Percentiles rank a stretch among this genome's conserved stretches.
Evolutionary conservation across 2,329 filamentous ascomycete species (phyloP).

Genomic region (Aspergillus alliaceus): DNA sequence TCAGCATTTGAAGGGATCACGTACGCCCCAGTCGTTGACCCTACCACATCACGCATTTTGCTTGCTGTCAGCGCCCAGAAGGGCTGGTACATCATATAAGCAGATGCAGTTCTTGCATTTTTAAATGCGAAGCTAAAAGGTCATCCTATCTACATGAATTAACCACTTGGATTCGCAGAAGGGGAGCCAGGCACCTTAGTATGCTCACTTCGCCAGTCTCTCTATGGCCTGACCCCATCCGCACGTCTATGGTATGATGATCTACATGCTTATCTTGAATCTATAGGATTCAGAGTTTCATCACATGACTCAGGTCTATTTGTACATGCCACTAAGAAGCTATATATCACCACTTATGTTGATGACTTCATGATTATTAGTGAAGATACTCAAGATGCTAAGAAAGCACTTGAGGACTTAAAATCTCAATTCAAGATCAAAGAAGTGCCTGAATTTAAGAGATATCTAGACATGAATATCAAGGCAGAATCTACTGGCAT

Average conservation of each 20-base stretch:
- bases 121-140: not conserved
- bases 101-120: slow-evolving; percentile 1
- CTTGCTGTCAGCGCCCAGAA: not conserved
- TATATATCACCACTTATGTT: too few relatives aligned
- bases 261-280: too few relatives aligned
- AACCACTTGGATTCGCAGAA: not conserved
- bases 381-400: not conserved
- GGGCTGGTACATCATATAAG: not conserved
- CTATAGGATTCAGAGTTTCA: too few relatives aligned
- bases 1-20: slow-evolving; percentile 1
- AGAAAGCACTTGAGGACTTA: not conserved
- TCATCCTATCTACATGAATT: not conserved
- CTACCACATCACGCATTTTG: not conserved
- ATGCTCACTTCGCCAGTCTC: not conserved
- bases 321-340: too few relatives aligned
- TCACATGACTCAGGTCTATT: too few relatives aligned
- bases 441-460: not conserved
- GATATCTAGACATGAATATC: slow-evolving; percentile 2
- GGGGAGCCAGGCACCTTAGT: not conserved
- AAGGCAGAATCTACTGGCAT: not conserved
- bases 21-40: not conserved
- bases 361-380: slow-evolving; percentile 1
- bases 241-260: not conserved
- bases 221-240: not conserved
- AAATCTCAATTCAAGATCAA: too few relatives aligned